Conservation (phyloP, 352 stramenopile species). For the Phytophthora idaei region DNA sequence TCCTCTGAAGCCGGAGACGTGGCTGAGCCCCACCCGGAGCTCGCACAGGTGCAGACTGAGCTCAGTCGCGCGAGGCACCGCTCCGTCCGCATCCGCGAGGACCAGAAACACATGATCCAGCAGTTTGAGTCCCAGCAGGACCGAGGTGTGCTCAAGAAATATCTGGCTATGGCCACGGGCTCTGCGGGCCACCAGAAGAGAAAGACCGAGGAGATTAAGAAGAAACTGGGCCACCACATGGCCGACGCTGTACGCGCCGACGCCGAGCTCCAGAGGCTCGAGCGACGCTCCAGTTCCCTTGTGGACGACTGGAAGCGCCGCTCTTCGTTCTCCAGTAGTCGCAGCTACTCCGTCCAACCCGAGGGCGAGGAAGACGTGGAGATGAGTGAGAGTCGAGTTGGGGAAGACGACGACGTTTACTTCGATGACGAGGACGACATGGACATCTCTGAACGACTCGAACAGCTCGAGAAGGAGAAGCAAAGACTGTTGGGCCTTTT, state of each 20-base stretch:
- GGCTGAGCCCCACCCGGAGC: constrained; percentile 36
- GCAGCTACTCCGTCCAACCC: constrained; percentile 20
- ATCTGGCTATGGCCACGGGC: constrained; percentile 59
- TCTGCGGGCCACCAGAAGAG: constrained; percentile 26
- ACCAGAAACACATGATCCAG: constrained; percentile 68
- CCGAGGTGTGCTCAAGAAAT: constrained; percentile 54
- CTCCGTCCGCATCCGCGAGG: constrained; percentile 47
- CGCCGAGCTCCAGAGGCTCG: constrained; percentile 59
- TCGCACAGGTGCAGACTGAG: constrained; percentile 47
- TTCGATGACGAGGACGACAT: constrained; percentile 32
- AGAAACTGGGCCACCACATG: constrained; percentile 62
- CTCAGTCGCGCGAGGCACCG: constrained; percentile 47
- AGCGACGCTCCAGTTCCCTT: constrained; percentile 57
- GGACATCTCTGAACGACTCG: constrained; percentile 43
- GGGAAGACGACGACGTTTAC: constrained; percentile 22
- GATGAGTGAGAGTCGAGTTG: constrained; percentile 13
- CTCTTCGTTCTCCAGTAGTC: constrained; percentile 33
- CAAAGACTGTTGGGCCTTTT: constrained; percentile 56
- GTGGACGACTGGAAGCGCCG: constrained; percentile 52
- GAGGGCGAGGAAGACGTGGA: constrained; percentile 31
- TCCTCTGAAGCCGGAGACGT: constrained; percentile 17
- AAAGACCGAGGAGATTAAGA: constrained; percentile 59
- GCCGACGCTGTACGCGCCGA: constrained; percentile 56
- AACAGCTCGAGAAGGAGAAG: constrained; percentile 64
- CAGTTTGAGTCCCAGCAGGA: constrained; percentile 71